Evolutionary conservation across 1,139 yeast species (phyloP).

Genomic region (Fermentozyma sake): DNA sequence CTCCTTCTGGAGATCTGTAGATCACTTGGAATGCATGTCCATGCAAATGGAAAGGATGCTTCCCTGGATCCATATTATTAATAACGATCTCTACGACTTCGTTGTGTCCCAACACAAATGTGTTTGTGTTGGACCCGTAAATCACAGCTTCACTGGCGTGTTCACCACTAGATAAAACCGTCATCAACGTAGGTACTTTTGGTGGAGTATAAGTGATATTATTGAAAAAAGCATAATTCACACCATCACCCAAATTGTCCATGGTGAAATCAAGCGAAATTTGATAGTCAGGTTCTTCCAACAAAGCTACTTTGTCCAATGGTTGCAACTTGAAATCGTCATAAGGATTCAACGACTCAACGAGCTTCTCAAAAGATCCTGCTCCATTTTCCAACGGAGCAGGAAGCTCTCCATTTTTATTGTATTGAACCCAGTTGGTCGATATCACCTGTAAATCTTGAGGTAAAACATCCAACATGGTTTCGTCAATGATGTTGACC

Average conservation of each 20-base stretch:
- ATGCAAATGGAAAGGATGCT: constrained; percentile 91
- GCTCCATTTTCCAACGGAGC: constrained; percentile 9
- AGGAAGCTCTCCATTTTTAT: constrained; percentile 23
- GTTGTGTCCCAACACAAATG: constrained; percentile 55
- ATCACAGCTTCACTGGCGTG: constrained; percentile 43
- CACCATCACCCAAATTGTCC: constrained; percentile 69
- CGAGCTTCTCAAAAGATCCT: constrained; percentile 18
- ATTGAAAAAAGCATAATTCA: constrained; percentile 73
- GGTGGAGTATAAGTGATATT: constrained; percentile 60
- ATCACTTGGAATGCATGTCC: constrained; percentile 80
- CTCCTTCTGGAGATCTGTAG: constrained; percentile 50
- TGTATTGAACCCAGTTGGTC: constrained; percentile 53
- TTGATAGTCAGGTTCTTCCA: constrained; percentile 57
- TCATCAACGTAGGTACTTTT: constrained; percentile 59
- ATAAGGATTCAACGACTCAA: constrained; percentile 18
- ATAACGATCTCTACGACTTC: constrained; percentile 69
- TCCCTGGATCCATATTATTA: constrained; percentile 76
- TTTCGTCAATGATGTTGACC: constrained; percentile 56
- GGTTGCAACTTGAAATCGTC: constrained; percentile 61
- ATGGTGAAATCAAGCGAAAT: constrained; percentile 57
- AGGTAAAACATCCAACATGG: constrained; percentile 65
- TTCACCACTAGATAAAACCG: constrained; percentile 50
- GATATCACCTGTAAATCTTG: constrained; percentile 48
- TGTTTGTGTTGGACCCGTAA: constrained; percentile 66
- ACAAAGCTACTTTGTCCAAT: constrained; percentile 32